Evolutionary conservation across 2,329 filamentous ascomycete species (phyloP), one percentile per base, ranked within the genome.

Genomic region (Mycogone perniciosa): DNA sequence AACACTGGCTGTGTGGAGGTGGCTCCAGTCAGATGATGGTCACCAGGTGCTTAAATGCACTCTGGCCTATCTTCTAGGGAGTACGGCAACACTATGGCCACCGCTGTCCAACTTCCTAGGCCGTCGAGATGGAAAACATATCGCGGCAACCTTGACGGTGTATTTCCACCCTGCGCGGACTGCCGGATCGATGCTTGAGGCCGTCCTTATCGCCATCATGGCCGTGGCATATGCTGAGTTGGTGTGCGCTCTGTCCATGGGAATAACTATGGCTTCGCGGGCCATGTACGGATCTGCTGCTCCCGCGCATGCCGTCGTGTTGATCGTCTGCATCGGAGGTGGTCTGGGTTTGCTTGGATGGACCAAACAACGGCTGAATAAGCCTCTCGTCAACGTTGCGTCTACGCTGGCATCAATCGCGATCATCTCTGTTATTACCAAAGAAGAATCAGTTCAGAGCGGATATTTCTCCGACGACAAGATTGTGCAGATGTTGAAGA

Each of bases 131-230:
- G 89, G 89, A 46, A 96, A 96, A 64, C 92, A 96, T 68, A 85
- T 96, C 63, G 89, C 96, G 46, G 90, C 90, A 31, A 96, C 92
- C 2, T 82, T 96, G 52, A 95, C 89, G 1, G 91, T 96, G 8
- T 97, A 96, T 64, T 97, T 96, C 62, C 90, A 96, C 66, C 90
- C 92, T 4, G 88, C 89, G 5, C 79, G 92, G 52, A 89, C 89
- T 13, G 81, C 85, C 29, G 92, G 92, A 1, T 93, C 88, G 57
- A 96, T 96, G 89, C 79, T 89, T 52, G 88, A 96, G 68, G 91
- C 90, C 3, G 80, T 86, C 8, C 70, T 91, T 33, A 82, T 93
- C 52, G 88, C 89, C 5, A 70, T 88, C 35, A 75, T 86, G 33
- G 91, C 90, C 2, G 88, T 96, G 54, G 69, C 84, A 35, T 97